These are phyloP conservation scores for Hanseniaspora pseudoguilliermondii DNA, from an alignment of 805 yeast species.

Conservation along the genomic window DNA sequence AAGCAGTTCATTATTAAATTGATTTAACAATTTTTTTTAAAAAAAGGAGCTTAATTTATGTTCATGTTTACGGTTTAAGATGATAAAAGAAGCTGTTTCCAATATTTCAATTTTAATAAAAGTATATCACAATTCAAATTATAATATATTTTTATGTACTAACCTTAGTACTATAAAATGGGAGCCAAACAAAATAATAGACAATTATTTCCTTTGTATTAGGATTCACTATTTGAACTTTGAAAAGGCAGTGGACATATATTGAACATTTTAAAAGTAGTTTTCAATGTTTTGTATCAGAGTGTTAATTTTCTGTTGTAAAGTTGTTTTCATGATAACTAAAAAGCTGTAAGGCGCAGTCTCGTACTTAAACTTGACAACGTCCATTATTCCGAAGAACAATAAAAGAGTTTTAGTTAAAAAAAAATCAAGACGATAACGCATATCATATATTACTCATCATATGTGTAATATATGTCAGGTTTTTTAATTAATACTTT, in stretches of 20 bases:
- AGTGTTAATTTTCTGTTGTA: slow-evolving; percentile 1
- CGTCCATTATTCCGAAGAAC: neutral
- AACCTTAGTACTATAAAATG: neutral
- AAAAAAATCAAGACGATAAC: slow-evolving; percentile 27
- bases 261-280: neutral
- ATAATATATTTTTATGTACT: neutral
- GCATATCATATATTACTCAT: slow-evolving; percentile 22
- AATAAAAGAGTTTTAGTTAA: neutral
- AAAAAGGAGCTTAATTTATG: too few species aligned
- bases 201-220: too few species aligned
- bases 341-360: neutral
- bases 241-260: neutral
- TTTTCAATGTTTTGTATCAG: neutral
- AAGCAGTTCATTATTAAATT: too few species aligned
- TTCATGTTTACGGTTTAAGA: too few species aligned
- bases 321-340: neutral
- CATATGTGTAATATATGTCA: slow-evolving; percentile 14
- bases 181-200: too few species aligned
- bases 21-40: too few species aligned
- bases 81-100: too few species aligned
- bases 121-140: neutral
- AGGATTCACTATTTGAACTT: too few species aligned
- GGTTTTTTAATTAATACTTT: neutral
- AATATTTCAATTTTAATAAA: too few species aligned
- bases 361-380: slow-evolving; percentile 1